Evolutionary conservation across 129 eudicot genomes (phyloP).

Genomic region (Cynara cardunculus): DNA sequence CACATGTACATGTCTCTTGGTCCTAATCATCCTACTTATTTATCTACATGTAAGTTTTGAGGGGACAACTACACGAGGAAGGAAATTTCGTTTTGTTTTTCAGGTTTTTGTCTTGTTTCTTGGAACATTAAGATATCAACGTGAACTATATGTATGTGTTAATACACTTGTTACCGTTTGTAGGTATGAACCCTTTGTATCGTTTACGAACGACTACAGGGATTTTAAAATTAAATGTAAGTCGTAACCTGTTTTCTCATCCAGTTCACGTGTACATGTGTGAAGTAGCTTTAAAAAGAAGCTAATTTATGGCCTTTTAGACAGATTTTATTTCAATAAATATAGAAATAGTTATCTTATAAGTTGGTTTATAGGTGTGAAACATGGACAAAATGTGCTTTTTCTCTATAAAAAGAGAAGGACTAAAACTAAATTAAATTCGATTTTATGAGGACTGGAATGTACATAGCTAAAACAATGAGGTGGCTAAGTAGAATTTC

Average conservation of each 20-base stretch:
- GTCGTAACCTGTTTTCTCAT: background rate
- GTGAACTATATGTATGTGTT: background rate
- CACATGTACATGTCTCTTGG: slow-evolving; percentile 26
- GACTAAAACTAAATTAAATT: background rate
- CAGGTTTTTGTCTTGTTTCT: slow-evolving; percentile 2
- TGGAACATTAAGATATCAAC: background rate
- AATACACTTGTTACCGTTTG: slow-evolving; percentile 3
- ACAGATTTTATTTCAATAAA: background rate
- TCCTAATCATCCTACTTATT: background rate
- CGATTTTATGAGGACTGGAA: background rate
- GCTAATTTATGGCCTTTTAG: background rate
- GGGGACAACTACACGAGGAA: slow-evolving; percentile 20
- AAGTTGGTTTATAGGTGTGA: background rate
- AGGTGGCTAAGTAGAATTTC: background rate
- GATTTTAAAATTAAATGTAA: background rate
- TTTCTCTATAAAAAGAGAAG: background rate
- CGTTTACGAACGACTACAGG: background rate
- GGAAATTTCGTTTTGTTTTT: background rate
- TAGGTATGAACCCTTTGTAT: background rate
- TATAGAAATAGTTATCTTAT: background rate
- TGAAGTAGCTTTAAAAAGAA: background rate
- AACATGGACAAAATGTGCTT: background rate
- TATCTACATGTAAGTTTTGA: background rate
- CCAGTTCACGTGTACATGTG: background rate
- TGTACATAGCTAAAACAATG: background rate